Conservation (phyloP, 345 rosid genomes). For the Brassica nigra region DNA sequence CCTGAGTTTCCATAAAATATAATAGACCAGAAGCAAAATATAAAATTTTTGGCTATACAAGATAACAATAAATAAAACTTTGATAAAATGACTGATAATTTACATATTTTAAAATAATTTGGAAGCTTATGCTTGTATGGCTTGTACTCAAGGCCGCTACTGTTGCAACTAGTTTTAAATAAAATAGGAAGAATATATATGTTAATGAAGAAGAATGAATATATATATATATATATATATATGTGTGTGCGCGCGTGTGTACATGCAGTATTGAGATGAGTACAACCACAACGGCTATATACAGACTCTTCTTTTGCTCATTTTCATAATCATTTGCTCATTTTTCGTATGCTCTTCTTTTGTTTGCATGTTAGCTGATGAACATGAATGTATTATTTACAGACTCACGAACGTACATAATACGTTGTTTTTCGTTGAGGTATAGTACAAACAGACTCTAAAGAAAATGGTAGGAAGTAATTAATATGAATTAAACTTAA, state of each 20-base stretch:
- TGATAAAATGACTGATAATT: too few relatives aligned
- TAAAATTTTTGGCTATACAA: too few relatives aligned
- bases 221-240: neutral
- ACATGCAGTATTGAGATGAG: slow-evolving; percentile 8
- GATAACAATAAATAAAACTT: too few relatives aligned
- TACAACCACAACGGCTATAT: slow-evolving; percentile 35
- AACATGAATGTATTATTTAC: neutral
- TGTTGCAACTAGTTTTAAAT: neutral
- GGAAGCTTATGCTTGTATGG: too few relatives aligned
- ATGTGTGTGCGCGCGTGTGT: neutral
- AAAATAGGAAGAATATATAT: neutral
- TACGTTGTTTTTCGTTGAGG: neutral
- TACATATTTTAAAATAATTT: too few relatives aligned
- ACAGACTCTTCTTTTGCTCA: neutral
- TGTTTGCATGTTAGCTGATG: slow-evolving; percentile 6
- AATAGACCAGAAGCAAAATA: too few relatives aligned
- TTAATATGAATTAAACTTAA: neutral
- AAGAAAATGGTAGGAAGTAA: neutral
- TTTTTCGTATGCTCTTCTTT: slow-evolving; percentile 29
- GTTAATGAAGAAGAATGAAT: neutral
- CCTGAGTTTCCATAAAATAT: too few relatives aligned
- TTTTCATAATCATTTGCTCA: slow-evolving; percentile 4
- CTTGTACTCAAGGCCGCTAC: too few relatives aligned
- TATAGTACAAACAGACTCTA: neutral
- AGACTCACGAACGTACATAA: neutral